Percentiles rank a stretch among this genome's conserved stretches.
Conservation (phyloP, 768 basidiomycete genomes). For the Suillus luteus region DNA sequence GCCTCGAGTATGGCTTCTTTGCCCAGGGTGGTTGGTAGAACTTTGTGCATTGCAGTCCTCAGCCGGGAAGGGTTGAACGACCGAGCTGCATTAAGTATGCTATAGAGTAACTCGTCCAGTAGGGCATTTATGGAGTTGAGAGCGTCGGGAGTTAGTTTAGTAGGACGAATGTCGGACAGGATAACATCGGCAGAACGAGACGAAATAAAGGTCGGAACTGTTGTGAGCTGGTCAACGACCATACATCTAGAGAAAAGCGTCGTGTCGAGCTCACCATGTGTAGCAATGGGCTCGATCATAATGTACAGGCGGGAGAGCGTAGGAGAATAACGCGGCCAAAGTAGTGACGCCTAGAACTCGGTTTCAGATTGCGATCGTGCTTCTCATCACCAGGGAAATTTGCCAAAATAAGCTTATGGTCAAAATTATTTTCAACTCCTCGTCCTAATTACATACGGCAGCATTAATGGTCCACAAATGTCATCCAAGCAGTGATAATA, state of each 20-base stretch:
- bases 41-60: slow-evolving; percentile 66
- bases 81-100: slow-evolving; percentile 62
- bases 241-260: slow-evolving; percentile 12
- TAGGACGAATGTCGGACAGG: slow-evolving; percentile 91
- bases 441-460: neutral
- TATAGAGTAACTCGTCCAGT: slow-evolving; percentile 83
- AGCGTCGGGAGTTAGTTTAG: slow-evolving; percentile 78
- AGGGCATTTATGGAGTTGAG: slow-evolving; percentile 77
- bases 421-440: neutral
- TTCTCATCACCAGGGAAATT: slow-evolving; percentile 11
- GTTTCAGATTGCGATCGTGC: slow-evolving; percentile 13
- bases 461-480: slow-evolving; percentile 1
- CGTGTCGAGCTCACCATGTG: slow-evolving; percentile 40
- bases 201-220: slow-evolving; percentile 78
- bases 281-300: slow-evolving; percentile 48
- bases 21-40: slow-evolving; percentile 79
- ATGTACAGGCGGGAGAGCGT: slow-evolving; percentile 25
- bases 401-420: slow-evolving; percentile 5
- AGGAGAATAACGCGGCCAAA: slow-evolving; percentile 12
- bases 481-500: neutral
- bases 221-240: slow-evolving; percentile 12
- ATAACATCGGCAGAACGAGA: slow-evolving; percentile 86
- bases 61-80: slow-evolving; percentile 76
- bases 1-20: slow-evolving; percentile 93
- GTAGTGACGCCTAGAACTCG: slow-evolving; percentile 5